Percentiles rank a stretch among this genome's conserved stretches.
Conservation (phyloP, 1,284 basidiomycete species). For the Inonotus obliquus region DNA sequence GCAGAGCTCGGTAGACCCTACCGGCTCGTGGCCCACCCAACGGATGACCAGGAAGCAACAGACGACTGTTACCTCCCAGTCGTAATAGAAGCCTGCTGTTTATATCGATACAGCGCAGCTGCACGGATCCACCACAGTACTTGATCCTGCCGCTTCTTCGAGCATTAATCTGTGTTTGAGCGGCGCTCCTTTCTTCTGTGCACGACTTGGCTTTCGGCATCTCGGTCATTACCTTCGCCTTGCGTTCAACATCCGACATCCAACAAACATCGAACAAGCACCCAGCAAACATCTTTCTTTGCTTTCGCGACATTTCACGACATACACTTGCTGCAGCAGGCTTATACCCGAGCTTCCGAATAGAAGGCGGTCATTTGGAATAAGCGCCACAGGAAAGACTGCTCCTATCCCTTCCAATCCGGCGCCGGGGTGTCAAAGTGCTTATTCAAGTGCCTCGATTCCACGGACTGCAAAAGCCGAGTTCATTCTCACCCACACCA, state of each 20-base stretch:
- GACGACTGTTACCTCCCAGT: no score
- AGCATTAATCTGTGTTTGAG: no score
- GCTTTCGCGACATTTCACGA: not conserved
- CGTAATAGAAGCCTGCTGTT: no score
- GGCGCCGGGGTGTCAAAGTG: not conserved
- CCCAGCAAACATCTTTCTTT: not conserved
- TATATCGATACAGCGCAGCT: no score
- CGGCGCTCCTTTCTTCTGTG: not conserved
- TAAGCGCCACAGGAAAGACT: not conserved
- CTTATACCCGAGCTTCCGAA: not conserved
- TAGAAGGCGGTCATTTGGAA: not conserved
- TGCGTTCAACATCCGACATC: not conserved
- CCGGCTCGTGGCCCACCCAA: no score
- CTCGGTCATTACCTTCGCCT: not conserved
- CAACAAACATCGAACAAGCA: not conserved
- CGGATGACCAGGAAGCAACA: no score
- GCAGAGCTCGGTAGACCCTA: no score
- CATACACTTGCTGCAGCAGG: not conserved
- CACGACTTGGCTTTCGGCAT: not conserved
- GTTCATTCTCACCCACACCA: not conserved
- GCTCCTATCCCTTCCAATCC: not conserved
- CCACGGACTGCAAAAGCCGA: not conserved
- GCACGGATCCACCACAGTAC: no score
- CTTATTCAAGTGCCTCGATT: no score
- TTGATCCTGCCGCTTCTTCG: no score